Evolutionary conservation across 495 filamentous ascomycete species (phyloP).

Genomic region (Amphirosellinia nigrospora): DNA sequence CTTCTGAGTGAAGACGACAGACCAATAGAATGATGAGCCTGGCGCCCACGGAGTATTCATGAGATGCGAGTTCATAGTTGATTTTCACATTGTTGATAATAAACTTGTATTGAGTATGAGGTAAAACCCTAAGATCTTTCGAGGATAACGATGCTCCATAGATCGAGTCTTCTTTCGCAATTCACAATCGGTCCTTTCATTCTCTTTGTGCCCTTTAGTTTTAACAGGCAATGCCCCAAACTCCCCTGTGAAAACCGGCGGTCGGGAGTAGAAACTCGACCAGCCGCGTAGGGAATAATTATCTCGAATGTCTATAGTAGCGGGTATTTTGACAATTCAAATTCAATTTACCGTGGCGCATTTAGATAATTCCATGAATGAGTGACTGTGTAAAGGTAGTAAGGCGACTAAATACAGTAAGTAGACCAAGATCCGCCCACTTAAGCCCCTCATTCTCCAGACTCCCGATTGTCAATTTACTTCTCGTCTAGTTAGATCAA

Average conservation of each 20-base stretch:
- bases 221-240: too few relatives aligned
- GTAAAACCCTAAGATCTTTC: background rate
- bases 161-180: background rate
- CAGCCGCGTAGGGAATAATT: too few relatives aligned
- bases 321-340: background rate
- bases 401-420: background rate
- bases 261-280: too few relatives aligned
- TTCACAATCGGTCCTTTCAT: background rate
- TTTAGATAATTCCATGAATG: too few relatives aligned
- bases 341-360: background rate
- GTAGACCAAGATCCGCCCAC: background rate
- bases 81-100: background rate
- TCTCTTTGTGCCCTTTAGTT: background rate
- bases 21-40: background rate
- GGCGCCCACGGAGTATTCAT: background rate
- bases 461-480: background rate
- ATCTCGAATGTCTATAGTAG: too few relatives aligned
- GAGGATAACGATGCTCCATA: background rate
- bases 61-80: background rate
- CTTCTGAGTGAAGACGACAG: background rate
- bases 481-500: too few relatives aligned
- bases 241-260: too few relatives aligned
- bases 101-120: background rate
- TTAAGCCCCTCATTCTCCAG: constrained; percentile 9
- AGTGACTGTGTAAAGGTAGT: background rate